Conservation (phyloP, 163 green algal genomes). For the Chlamydomonas reinhardtii region DNA sequence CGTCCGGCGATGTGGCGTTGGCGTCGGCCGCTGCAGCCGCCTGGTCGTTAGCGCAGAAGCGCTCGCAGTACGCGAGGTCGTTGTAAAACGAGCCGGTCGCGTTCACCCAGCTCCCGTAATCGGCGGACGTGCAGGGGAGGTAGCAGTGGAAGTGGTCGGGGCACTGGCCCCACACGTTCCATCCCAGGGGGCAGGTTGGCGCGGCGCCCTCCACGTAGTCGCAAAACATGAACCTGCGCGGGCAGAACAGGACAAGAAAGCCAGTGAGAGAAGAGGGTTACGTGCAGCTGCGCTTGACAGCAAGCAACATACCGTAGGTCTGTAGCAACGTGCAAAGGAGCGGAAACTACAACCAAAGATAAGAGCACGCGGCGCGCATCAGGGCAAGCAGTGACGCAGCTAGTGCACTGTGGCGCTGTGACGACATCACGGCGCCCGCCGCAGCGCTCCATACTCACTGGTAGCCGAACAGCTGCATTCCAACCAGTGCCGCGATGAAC, state of each 20-base stretch:
- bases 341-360: too few species aligned
- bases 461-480: slow-evolving; percentile 69
- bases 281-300: too few species aligned
- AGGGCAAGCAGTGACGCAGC: too few species aligned
- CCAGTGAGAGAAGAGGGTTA: too few species aligned
- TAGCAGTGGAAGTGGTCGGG: slow-evolving; percentile 48
- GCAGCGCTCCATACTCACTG: background rate
- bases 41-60: slow-evolving; percentile 40
- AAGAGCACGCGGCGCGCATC: too few species aligned
- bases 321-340: too few species aligned
- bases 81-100: slow-evolving; percentile 60
- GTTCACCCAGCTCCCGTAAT: slow-evolving; percentile 11
- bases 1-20: background rate
- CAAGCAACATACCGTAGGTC: too few species aligned
- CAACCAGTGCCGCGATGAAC: slow-evolving; percentile 78
- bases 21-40: background rate
- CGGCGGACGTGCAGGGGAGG: slow-evolving; percentile 8
- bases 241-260: too few species aligned
- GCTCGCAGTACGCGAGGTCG: slow-evolving; percentile 61
- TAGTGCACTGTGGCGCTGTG: too few species aligned
- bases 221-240: slow-evolving; percentile 45
- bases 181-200: slow-evolving; percentile 20
- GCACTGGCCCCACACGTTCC: slow-evolving; percentile 32
- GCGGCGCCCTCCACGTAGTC: slow-evolving; percentile 30
- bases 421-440: background rate